A percentile compares a stretch with the other conserved stretches of the same genome.
These are phyloP conservation scores for Pulchroboletus neoregius DNA, from an alignment of 1,284 basidiomycete species.

Conservation along the genomic window DNA sequence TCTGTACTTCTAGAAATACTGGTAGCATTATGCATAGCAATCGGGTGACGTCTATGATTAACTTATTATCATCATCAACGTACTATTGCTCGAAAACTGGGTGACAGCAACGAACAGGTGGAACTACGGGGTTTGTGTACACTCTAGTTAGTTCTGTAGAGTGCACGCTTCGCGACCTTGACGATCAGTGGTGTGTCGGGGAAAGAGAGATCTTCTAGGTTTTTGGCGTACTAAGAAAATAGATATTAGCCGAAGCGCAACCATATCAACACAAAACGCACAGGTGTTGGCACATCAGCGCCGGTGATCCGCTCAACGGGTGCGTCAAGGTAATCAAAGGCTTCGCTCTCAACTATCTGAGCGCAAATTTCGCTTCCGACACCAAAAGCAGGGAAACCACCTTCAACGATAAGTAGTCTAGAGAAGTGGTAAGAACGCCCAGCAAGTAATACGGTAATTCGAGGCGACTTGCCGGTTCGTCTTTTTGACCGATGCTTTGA, in stretches of 20 bases:
- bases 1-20: constrained; percentile 13
- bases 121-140: constrained; percentile 11
- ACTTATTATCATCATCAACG: constrained; percentile 4
- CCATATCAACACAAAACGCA: constrained; percentile 48
- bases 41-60: constrained; percentile 20
- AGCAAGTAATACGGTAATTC: not conserved
- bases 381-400: constrained; percentile 98
- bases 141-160: constrained; percentile 77
- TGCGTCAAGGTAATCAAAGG: constrained; percentile 96
- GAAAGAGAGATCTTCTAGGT: constrained; percentile 88
- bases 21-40: constrained; percentile 15
- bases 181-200: constrained; percentile 83
- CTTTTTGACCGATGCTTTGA: constrained; percentile 96
- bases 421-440: constrained; percentile 10
- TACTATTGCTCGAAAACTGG: constrained; percentile 17
- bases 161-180: constrained; percentile 89
- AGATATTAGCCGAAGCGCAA: constrained; percentile 1
- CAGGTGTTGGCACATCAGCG: constrained; percentile 94
- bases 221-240: constrained; percentile 72
- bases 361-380: constrained; percentile 98
- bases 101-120: constrained; percentile 11
- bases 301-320: constrained; percentile 97
- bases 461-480: constrained; percentile 72
- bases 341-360: constrained; percentile 93
- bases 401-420: constrained; percentile 91